phyloP scores from a whole-genome alignment of 1,284 basidiomycete species.

The Pseudozyma thailandica region DNA sequence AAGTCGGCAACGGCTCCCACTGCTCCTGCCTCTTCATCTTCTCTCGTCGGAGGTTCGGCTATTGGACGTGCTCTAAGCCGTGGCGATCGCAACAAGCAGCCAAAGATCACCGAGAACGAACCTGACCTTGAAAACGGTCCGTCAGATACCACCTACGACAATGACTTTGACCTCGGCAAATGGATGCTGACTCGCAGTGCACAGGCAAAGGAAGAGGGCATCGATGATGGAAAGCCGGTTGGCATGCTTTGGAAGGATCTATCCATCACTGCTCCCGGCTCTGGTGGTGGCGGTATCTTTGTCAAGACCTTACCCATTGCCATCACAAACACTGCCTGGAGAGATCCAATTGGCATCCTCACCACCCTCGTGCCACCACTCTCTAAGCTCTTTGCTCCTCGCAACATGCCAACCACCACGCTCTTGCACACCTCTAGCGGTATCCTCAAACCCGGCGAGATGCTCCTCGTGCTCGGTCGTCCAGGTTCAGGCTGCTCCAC shows the following conservation, averaged over 20 bases:
- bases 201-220: constrained; percentile 42
- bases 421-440: constrained; percentile 47
- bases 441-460: constrained; percentile 57
- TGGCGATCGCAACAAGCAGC: constrained; percentile 10
- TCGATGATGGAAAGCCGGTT: constrained; percentile 52
- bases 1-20: constrained; percentile 3
- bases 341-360: constrained; percentile 54
- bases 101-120: constrained; percentile 22
- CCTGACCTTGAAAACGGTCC: constrained; percentile 17
- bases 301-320: constrained; percentile 58
- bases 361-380: constrained; percentile 44
- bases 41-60: constrained; percentile 9
- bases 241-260: constrained; percentile 58
- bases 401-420: constrained; percentile 30
- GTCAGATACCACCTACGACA: constrained; percentile 8
- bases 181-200: constrained; percentile 48
- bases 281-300: constrained; percentile 51
- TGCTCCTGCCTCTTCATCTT: constrained; percentile 9
- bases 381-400: constrained; percentile 29
- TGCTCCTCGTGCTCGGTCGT: constrained; percentile 62
- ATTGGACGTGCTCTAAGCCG: constrained; percentile 28
- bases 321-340: constrained; percentile 53
- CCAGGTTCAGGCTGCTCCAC: constrained; percentile 61
- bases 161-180: constrained; percentile 52
- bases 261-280: constrained; percentile 46